A percentile compares a stretch with the other conserved stretches of the same genome.
phyloP scores from a whole-genome alignment of 2,329 filamentous ascomycete genomes.

The Ascocoryne sarcoides region DNA sequence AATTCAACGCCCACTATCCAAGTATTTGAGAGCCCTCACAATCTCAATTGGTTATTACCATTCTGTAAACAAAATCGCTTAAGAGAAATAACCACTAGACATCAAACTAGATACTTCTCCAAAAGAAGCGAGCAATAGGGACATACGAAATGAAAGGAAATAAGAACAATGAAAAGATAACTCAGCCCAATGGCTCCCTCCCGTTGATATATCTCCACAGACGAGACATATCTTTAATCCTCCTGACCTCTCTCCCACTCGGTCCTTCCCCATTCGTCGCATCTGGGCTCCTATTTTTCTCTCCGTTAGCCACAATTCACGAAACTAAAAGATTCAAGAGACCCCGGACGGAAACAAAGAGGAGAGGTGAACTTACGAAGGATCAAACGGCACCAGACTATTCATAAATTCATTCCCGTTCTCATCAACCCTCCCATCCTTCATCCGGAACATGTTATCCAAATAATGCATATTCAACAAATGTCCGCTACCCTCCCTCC shows the following conservation, averaged over 20 bases:
- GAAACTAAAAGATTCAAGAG: slow-evolving; percentile 16
- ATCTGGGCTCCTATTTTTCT: slow-evolving; percentile 1
- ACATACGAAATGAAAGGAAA: slow-evolving; percentile 4
- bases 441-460: slow-evolving; percentile 27
- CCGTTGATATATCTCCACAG: slow-evolving; percentile 57
- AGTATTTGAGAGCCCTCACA: too few relatives aligned
- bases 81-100: too few relatives aligned
- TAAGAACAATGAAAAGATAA: background rate
- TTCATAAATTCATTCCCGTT: slow-evolving; percentile 19
- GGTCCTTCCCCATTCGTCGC: background rate
- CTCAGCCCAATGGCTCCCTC: slow-evolving; percentile 10
- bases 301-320: slow-evolving; percentile 6
- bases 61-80: too few relatives aligned
- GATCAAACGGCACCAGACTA: slow-evolving; percentile 5
- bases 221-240: slow-evolving; percentile 52
- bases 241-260: slow-evolving; percentile 28
- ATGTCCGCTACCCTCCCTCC: slow-evolving; percentile 19
- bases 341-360: too few relatives aligned
- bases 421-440: slow-evolving; percentile 13
- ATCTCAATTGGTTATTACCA: too few relatives aligned
- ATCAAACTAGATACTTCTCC: too few relatives aligned
- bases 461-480: slow-evolving; percentile 29
- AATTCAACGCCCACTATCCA: too few relatives aligned
- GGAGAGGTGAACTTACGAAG: too few relatives aligned
- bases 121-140: too few relatives aligned